phyloP scores from a whole-genome alignment of 169 alveolate species.

The Amoebophrya sp. region DNA sequence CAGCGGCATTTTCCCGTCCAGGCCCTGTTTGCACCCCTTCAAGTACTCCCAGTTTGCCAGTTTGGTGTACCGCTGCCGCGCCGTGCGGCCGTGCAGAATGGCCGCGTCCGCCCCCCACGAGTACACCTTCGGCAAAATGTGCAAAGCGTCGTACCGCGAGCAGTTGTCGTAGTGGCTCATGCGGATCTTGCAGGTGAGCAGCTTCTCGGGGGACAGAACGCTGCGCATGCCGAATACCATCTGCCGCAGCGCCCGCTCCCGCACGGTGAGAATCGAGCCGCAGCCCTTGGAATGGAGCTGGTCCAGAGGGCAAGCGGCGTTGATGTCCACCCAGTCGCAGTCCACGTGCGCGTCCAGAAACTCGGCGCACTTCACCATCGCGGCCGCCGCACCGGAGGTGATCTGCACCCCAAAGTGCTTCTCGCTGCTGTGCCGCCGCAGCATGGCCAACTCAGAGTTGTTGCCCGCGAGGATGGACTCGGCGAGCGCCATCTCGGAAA shows the following conservation, averaged over 20 bases:
- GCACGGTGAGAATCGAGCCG: neutral
- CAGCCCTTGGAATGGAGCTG: conserved; percentile 42
- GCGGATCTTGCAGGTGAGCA: conserved; percentile 9
- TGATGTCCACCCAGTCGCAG: conserved; percentile 44
- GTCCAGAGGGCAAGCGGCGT: conserved; percentile 59
- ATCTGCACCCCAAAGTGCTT: conserved; percentile 56
- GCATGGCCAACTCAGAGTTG: conserved; percentile 49
- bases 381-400: conserved; percentile 33
- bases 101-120: conserved; percentile 45
- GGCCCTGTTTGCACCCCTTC: conserved; percentile 28
- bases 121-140: conserved; percentile 14
- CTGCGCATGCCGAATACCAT: neutral
- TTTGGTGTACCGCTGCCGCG: conserved; percentile 52
- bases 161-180: neutral
- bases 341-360: conserved; percentile 14
- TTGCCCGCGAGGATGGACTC: conserved; percentile 46
- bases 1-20: conserved; percentile 26
- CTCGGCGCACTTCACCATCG: conserved; percentile 24
- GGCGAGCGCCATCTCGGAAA: conserved; percentile 58
- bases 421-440: conserved; percentile 29
- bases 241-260: neutral
- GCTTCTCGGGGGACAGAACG: neutral
- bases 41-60: conserved; percentile 58
- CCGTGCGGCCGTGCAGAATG: conserved; percentile 56
- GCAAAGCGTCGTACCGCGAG: neutral